Evolutionary conservation across 345 rosid species (phyloP), one percentile per base, ranked within the genome.

Genomic region (Dipteronia dyeriana): DNA sequence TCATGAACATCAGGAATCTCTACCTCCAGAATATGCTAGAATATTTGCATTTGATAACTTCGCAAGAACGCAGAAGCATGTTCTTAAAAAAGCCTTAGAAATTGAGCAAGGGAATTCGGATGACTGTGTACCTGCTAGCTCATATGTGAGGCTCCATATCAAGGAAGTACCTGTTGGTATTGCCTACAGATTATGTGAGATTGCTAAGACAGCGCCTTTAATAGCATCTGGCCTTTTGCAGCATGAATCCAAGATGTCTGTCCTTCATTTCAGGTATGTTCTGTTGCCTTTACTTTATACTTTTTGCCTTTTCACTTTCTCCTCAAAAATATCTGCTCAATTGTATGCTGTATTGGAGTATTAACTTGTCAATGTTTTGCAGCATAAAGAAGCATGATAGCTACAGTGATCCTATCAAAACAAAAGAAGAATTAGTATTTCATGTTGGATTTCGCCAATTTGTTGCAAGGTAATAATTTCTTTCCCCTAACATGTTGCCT

Each of bases 231-330:
- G 99, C 74, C 98, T 96, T 79, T 83, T 96, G 82, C 99, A 91
- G 79, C 98, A 92, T 61, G 99, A 93, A 79, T 94, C 99, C 71
- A 96, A 96, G 89, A 93, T 96, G 90, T 92, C 98, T n/a, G 97
- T 94, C 77, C 91, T 94, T 72, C 94, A 96, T 87, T 96, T 94
- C 82, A 94, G 98, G 99, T 94, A 83, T 81, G 71, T 69, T 75
- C 53, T 10, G 26, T 59, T 59, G 19, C n/a, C 2, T n/a, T 5
- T 56, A 56, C 9, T 13, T 5, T 14, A 47, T 12, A 38, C 7
- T 31, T 68, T 64, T 63, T 20, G 57, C 12, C 17, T 67, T 74
- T 59, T 22, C 38, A 47, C 25, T 79, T 62, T 78, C 72, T 62
- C 71, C 59, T 23, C 75, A 51, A 43, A 75, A 69, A 25, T 56